Evolutionary conservation across 805 yeast species (phyloP).

Genomic region (Saccharomycopsis javanensis): DNA sequence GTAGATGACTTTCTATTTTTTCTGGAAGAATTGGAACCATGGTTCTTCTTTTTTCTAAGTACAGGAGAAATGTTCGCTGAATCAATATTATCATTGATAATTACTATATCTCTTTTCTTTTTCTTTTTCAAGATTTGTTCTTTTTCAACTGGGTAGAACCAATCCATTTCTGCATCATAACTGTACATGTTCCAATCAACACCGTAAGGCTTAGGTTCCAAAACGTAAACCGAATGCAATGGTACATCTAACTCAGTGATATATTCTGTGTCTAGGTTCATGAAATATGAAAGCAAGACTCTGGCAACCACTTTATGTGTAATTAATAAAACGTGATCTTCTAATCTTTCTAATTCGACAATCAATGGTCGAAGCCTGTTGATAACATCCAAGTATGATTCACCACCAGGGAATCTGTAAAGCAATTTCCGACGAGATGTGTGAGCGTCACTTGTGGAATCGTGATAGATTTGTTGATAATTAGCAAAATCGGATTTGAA

Average conservation of each 20-base stretch:
- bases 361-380: constrained; percentile 83
- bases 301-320: constrained; percentile 90
- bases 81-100: neutral
- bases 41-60: neutral
- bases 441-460: constrained; percentile 9
- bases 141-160: constrained; percentile 59
- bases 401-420: constrained; percentile 96
- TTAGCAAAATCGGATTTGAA: constrained; percentile 67
- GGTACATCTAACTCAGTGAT: constrained; percentile 92
- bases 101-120: constrained; percentile 15
- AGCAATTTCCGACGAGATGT: constrained; percentile 62
- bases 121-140: constrained; percentile 36
- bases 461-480: constrained; percentile 25
- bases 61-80: neutral
- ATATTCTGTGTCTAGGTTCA: constrained; percentile 70
- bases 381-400: constrained; percentile 88
- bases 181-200: constrained; percentile 88
- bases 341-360: constrained; percentile 85
- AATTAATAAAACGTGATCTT: constrained; percentile 72
- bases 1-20: neutral
- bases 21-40: neutral
- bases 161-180: constrained; percentile 67
- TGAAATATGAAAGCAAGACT: constrained; percentile 76
- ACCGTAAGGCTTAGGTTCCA: constrained; percentile 93
- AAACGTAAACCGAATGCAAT: constrained; percentile 77